Evolutionary conservation across 768 basidiomycete species (phyloP), one percentile per base, ranked within the genome.

Genomic region (Holtermanniella nyarrowii): DNA sequence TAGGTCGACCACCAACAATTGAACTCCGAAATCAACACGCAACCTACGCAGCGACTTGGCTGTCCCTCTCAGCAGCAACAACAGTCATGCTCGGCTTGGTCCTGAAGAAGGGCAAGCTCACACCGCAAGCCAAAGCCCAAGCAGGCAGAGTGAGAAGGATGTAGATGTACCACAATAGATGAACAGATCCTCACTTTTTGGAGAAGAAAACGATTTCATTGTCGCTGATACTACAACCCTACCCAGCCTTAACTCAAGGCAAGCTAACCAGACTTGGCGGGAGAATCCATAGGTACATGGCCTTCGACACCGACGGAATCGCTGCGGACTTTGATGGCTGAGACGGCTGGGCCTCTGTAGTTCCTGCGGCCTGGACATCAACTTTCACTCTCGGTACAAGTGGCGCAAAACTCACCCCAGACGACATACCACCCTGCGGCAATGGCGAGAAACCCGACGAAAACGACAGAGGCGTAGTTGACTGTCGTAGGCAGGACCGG

Each of bases 11-110:
- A 21, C 80, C 88, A 3, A 80, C 80, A 1, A 81, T 96, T 22
- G 88, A 96, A 62, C 74, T 99, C 42, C 78, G 95, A 44, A 99
- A 99, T 71, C 81, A 88, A 31, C 95, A 99, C 74, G 77, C 87
- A 5, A 90, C 88, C 11, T 99, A 99, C 72, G 88, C 95, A 3
- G 79, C 85, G 13, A 99, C 91, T 11, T 99, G 95, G 91, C 90
- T 86, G 74, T 82, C 88, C 1, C 75, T 96, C 2, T 91, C 88
- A 2, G 83, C 78, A 3, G 79, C 89, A 46, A 97, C 91, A 0
- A 76, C 83, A 2, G 76, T 81, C 53, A 90, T 95, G 88, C 50
- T 68, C 27, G 56, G 50, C 20, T 59, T 58, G 31, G 40, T 71
- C 24, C 41, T 67, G 39, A 55, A 61, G 41, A 50, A 47, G 27